These are phyloP conservation scores for Eremothecium sinecaudum DNA, from an alignment of 1,139 yeast species.

Conservation along the genomic window DNA sequence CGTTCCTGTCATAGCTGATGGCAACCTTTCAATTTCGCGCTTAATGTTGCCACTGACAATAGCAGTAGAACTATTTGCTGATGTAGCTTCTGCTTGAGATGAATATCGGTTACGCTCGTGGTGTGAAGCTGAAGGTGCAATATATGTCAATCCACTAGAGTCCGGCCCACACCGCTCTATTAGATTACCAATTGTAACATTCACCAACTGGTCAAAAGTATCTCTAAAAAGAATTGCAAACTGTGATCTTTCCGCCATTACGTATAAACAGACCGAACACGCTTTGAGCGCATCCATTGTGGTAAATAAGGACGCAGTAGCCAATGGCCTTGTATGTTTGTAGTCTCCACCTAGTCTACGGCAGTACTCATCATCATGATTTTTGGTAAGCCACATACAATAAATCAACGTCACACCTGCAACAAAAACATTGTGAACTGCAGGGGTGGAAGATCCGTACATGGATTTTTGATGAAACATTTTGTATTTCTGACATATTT, in stretches of 20 bases:
- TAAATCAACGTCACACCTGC: constrained; percentile 55
- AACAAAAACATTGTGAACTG: constrained; percentile 52
- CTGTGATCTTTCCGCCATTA: constrained; percentile 52
- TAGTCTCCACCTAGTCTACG: constrained; percentile 40
- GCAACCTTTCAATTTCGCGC: constrained; percentile 36
- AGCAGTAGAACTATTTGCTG: neutral
- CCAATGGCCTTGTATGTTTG: constrained; percentile 42
- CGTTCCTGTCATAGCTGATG: constrained; percentile 44
- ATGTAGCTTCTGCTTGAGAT: constrained; percentile 3
- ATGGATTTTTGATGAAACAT: constrained; percentile 50
- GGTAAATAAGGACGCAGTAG: constrained; percentile 41
- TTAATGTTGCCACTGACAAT: neutral
- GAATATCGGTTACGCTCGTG: too few relatives aligned
- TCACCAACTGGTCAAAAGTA: constrained; percentile 51
- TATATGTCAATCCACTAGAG: constrained; percentile 40
- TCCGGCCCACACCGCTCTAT: constrained; percentile 49
- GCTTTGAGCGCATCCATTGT: constrained; percentile 51
- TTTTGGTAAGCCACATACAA: constrained; percentile 52
- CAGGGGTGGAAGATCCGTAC: constrained; percentile 49
- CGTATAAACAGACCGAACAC: constrained; percentile 49
- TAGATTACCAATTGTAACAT: constrained; percentile 46
- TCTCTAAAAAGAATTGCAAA: constrained; percentile 50
- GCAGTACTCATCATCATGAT: constrained; percentile 43
- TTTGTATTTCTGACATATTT: constrained; percentile 48
- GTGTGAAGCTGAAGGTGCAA: too few relatives aligned